phyloP scores from a whole-genome alignment of 345 rosid species.

The Populus alba region DNA sequence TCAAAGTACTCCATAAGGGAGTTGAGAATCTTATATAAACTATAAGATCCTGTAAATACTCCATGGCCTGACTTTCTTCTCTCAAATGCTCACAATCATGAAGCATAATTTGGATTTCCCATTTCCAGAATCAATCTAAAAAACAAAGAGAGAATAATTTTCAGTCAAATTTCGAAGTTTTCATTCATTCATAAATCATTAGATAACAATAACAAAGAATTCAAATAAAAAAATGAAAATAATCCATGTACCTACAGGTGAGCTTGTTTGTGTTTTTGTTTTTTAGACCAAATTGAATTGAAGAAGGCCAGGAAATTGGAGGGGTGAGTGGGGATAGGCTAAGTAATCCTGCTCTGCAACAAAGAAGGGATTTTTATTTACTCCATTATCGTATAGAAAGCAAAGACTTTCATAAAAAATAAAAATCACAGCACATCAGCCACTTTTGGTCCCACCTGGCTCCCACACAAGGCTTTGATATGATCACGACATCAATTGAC shows the following conservation, averaged over 20 bases:
- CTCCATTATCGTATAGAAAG: not conserved
- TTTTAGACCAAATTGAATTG: not conserved
- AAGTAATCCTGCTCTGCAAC: not conserved
- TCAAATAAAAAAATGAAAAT: not conserved
- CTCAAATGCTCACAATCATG: not conserved
- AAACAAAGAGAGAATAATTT: not conserved
- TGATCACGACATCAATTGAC: too few relatives aligned
- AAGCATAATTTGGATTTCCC: slow-evolving; percentile 14
- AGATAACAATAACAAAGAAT: not conserved
- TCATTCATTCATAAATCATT: not conserved
- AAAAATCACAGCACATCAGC: not conserved
- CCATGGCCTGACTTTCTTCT: slow-evolving; percentile 13
- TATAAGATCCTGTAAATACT: slow-evolving; percentile 13
- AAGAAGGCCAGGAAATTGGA: not conserved
- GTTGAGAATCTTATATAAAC: slow-evolving; percentile 3
- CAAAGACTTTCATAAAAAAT: not conserved
- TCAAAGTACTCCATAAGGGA: slow-evolving; percentile 59
- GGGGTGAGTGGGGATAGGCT: not conserved
- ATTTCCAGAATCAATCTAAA: not conserved
- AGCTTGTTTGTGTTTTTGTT: too few relatives aligned
- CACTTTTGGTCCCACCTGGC: not conserved
- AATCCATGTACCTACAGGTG: not conserved
- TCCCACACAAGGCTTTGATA: not conserved
- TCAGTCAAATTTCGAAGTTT: not conserved
- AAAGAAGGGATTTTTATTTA: not conserved